Evolutionary conservation across 2,329 filamentous ascomycete genomes (phyloP), one percentile per base, ranked within the genome.

Genomic region (Botrytis hyacinthi): DNA sequence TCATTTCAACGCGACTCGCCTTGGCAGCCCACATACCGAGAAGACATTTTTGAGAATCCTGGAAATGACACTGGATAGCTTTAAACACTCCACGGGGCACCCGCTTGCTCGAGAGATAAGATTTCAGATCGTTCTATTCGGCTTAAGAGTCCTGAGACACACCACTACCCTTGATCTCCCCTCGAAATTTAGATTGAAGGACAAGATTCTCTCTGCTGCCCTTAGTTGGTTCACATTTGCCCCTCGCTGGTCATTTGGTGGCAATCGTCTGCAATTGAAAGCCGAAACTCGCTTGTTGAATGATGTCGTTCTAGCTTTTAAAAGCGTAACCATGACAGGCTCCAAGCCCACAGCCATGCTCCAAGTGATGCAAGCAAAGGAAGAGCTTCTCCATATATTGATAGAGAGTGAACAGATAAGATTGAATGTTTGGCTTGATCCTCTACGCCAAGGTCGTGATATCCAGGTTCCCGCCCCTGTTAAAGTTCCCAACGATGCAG

Each of bases 161-260:
- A 92, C 90, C 79, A 93, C 90, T 7, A 90, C 90, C 60, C 87
- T 91, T 37, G 86, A 86, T n/a, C 81, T 85, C 29, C 82, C 88
- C 42, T 88, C 91, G 10, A 90, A 92, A 79, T 96, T 93, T 91
- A 90, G 92, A 74, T 85, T 98, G 54, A 98, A 97, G 81, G 95
- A 98, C 80, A 90, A 93, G 77, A 91, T 97, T 70, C 82, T 99
- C 54, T 95, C 94, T 9, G 94, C 94, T 44, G 95, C 90, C 22
- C 85, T 99, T 46, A 90, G 88, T 75, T 99, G 97, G 97, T 99
- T 99, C 82, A 89, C 87, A 57, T 89, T 91, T 77, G 85, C 93
- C 9, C 93, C 95, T 22, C 89, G 90, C 77, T 99, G 96, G 95
- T 97, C 96, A 0, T 98, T 96, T 82, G 96, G 96, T 73, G 96